Evolutionary conservation across 495 filamentous ascomycete species (phyloP).

Genomic region (Aspergillus sclerotiicarbonarius): DNA sequence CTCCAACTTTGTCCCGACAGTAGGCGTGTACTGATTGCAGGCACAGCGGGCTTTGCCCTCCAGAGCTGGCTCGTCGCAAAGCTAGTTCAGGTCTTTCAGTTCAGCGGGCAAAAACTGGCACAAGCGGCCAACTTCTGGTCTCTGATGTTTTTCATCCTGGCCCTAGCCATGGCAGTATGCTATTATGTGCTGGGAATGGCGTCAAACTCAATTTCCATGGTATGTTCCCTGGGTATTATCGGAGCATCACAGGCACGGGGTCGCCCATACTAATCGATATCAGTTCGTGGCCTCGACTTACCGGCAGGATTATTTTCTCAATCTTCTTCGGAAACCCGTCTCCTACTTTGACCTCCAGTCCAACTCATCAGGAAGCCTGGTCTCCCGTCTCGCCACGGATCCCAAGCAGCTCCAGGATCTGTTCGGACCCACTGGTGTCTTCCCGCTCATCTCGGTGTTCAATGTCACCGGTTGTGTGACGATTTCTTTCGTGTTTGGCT

Average conservation of each 20-base stretch:
- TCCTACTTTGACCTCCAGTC: constrained; percentile 55
- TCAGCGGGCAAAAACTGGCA: constrained; percentile 27
- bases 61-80: constrained; percentile 39
- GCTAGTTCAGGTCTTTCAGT: constrained; percentile 33
- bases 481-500: constrained; percentile 57
- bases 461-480: constrained; percentile 54
- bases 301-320: constrained; percentile 59
- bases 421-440: constrained; percentile 39
- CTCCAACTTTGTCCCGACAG: constrained; percentile 20
- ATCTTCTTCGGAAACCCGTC: constrained; percentile 53
- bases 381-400: constrained; percentile 54
- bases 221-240: background rate
- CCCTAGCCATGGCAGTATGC: constrained; percentile 41
- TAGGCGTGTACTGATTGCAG: background rate
- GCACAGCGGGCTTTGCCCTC: constrained; percentile 45
- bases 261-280: background rate
- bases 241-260: too few relatives aligned
- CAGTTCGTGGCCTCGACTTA: constrained; percentile 51
- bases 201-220: constrained; percentile 23
- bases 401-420: constrained; percentile 63
- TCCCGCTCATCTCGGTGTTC: constrained; percentile 40
- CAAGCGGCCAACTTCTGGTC: constrained; percentile 56
- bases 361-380: constrained; percentile 48
- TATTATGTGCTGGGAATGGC: constrained; percentile 54
- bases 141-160: constrained; percentile 62